A percentile compares a stretch with the other conserved stretches of the same genome.
These are phyloP conservation scores for Malassezia japonica DNA, from an alignment of 1,284 basidiomycete genomes.

Conservation along the genomic window DNA sequence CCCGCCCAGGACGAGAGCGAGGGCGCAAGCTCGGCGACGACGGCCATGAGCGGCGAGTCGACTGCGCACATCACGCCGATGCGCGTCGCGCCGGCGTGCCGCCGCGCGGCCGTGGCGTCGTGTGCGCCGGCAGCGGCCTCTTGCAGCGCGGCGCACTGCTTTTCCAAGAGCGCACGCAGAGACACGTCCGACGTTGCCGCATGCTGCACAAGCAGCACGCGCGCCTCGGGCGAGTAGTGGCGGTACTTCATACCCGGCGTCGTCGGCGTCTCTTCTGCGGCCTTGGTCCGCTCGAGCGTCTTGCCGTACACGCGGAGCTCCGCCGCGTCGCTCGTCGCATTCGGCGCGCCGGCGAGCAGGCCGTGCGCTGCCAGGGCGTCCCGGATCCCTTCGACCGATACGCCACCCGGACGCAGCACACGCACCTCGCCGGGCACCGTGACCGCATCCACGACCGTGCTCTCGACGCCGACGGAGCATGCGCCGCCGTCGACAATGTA, in stretches of 20 bases:
- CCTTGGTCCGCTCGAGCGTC: conserved; percentile 29
- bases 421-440: conserved; percentile 58
- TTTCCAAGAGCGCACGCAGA: conserved; percentile 6
- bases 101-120: neutral
- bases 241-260: conserved; percentile 99
- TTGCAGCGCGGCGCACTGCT: neutral
- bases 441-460: conserved; percentile 80
- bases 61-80: conserved; percentile 26
- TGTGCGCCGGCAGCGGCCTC: neutral
- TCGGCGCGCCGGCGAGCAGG: neutral
- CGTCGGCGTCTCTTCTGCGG: conserved; percentile 56
- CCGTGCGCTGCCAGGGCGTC: conserved; percentile 18
- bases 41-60: conserved; percentile 17
- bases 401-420: conserved; percentile 79
- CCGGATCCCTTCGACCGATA: conserved; percentile 68
- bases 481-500: conserved; percentile 86
- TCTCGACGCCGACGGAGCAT: conserved; percentile 83
- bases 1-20: neutral
- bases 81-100: neutral
- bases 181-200: neutral
- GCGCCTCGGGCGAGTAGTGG: conserved; percentile 72
- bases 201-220: conserved; percentile 51
- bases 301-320: conserved; percentile 39
- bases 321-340: conserved; percentile 1
- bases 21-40: neutral